phyloP scores from a whole-genome alignment of 306 rosid genomes.

The Gynostemma pentaphyllum region DNA sequence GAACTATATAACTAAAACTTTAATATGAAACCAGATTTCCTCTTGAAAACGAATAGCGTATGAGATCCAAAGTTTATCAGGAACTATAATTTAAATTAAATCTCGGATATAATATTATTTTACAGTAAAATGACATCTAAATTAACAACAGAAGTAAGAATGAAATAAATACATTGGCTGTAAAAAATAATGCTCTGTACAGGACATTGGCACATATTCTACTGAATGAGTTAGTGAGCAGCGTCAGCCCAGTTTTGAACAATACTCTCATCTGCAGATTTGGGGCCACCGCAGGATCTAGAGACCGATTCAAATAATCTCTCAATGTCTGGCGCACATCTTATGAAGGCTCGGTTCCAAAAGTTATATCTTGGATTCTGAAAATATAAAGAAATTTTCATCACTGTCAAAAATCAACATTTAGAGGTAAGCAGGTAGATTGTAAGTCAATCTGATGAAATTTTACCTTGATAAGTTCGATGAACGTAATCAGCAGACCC shows the following conservation, averaged over 20 bases:
- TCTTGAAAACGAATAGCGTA: too few relatives aligned
- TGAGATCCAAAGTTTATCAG: too few relatives aligned
- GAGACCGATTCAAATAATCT: slow-evolving; percentile 95
- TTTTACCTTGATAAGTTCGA: slow-evolving; percentile 40
- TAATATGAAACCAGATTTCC: too few relatives aligned
- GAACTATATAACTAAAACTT: too few relatives aligned
- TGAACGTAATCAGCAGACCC: slow-evolving; percentile 96
- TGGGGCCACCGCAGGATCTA: slow-evolving; percentile 92
- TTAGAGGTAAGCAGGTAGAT: not conserved
- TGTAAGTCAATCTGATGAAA: too few relatives aligned
- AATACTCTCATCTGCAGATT: slow-evolving; percentile 85
- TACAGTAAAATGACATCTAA: too few relatives aligned
- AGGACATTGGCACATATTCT: not conserved
- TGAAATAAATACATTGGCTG: not conserved
- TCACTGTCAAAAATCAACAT: not conserved
- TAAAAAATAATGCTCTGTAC: too few relatives aligned
- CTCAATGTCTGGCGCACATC: slow-evolving; percentile 96
- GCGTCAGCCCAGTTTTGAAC: slow-evolving; percentile 75
- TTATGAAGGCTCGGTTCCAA: slow-evolving; percentile 84
- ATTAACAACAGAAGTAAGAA: not conserved
- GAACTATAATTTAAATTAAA: too few relatives aligned
- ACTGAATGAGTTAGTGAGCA: slow-evolving; percentile 18
- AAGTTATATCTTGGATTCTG: slow-evolving; percentile 92
- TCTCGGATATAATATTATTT: too few relatives aligned
- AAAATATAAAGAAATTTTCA: not conserved